Evolutionary conservation across 2,329 filamentous ascomycete genomes (phyloP), one percentile per base, ranked within the genome.

Genomic region (Phaeosphaeriaceae sp.): DNA sequence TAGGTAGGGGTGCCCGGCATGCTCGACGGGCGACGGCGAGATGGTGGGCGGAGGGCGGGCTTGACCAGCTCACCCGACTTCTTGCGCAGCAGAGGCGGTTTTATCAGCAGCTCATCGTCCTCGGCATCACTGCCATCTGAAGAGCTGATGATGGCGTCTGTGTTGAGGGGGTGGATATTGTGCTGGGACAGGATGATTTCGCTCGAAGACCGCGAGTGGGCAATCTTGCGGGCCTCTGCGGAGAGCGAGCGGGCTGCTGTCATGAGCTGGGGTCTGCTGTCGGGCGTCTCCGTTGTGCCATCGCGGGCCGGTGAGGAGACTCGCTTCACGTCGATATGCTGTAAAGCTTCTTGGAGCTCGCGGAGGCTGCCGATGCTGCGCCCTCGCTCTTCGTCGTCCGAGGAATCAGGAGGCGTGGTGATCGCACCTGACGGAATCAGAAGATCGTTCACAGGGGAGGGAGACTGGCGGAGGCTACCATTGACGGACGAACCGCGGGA

Each of bases 1-100:
- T 94, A 98, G 9, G 94, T 95, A 0, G 95, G 95, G 0, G 95
- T 99, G 54, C 95, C 95, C 9, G 95, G 95, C 92, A 98, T 96
- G 81, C 94, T 98, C 3, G 92, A 96, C 0, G 94, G 94, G 57
- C 95, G 87, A 64, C 92, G 86, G 64, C 87, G 86, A n/a, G 91
- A 91, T 13, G 91, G 84, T 41, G 90, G 88, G 51, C 95, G 89
- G 51, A 99, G 85, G 20, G 95, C 95, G 13, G 95, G 95, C 69
- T 95, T 89, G 57, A 99, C 95, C 36, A 99, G 85, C 80, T 99
- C 95, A 33, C 95, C 95, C 41, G 95, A 98, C 84, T 99, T 99
- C 83, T 99, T 99, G 70, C 95, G 89, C 11, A 99, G 89, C 88
- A 98, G 96, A 53, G 89, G 88, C n/a, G 93, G 93, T 80, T 95